phyloP scores from a whole-genome alignment of 2,329 filamentous ascomycete species.

The Cryoendolithus antarcticus region DNA sequence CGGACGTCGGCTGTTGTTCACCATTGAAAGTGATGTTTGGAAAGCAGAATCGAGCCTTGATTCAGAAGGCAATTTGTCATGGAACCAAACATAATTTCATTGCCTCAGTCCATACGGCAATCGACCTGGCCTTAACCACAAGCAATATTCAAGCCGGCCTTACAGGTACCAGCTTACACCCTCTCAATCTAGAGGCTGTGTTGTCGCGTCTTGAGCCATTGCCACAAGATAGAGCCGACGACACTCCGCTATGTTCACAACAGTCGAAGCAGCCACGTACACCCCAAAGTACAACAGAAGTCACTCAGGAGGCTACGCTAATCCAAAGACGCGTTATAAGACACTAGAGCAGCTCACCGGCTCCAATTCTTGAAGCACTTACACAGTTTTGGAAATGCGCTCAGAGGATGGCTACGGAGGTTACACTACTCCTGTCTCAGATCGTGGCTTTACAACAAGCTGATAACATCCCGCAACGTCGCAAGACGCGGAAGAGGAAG shows the following conservation, averaged over 20 bases:
- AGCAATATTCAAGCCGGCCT: slow-evolving; percentile 21
- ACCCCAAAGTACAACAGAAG: not conserved
- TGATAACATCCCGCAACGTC: too few relatives aligned
- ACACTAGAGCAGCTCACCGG: too few relatives aligned
- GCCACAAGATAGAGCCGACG: not conserved
- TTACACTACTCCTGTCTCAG: too few relatives aligned
- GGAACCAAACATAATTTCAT: slow-evolving; percentile 20
- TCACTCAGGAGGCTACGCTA: not conserved
- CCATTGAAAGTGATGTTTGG: slow-evolving; percentile 14
- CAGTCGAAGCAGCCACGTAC: not conserved
- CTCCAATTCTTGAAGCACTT: too few relatives aligned
- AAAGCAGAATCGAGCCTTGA: slow-evolving; percentile 18
- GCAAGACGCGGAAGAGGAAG: too few relatives aligned
- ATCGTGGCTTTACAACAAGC: too few relatives aligned
- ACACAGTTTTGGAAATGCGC: too few relatives aligned
- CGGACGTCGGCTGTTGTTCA: not conserved
- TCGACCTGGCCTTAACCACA: slow-evolving; percentile 15
- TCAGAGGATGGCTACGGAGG: too few relatives aligned
- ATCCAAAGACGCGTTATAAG: too few relatives aligned
- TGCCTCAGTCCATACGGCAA: slow-evolving; percentile 8
- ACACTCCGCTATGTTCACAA: not conserved
- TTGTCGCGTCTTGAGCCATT: slow-evolving; percentile 20
- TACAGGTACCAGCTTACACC: slow-evolving; percentile 22
- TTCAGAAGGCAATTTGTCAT: slow-evolving; percentile 18
- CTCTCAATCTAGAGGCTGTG: slow-evolving; percentile 18